phyloP scores from a whole-genome alignment of 2,329 filamentous ascomycete species.

The Chrysoporthe puriensis region DNA sequence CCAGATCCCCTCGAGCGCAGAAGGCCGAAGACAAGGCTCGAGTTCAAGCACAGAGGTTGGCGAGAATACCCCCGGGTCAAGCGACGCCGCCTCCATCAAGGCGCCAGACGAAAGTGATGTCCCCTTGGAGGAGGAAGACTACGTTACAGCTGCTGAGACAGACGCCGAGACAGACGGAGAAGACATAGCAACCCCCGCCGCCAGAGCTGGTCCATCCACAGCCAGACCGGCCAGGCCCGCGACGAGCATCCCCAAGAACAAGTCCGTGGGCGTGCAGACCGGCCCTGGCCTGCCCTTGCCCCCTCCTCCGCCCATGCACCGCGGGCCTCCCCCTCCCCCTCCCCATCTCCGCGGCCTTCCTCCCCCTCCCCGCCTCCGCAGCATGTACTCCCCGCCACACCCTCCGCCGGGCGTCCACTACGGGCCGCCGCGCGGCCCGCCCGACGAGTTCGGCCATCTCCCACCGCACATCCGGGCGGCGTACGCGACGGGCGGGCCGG shows the following conservation, averaged over 20 bases:
- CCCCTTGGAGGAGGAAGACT: slow-evolving; percentile 12
- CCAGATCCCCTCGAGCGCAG: slow-evolving; percentile 33
- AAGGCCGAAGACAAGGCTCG: slow-evolving; percentile 1
- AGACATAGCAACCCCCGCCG: slow-evolving; percentile 10
- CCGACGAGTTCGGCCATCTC: neutral
- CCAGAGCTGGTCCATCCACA: slow-evolving; percentile 1
- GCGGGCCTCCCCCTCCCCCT: neutral
- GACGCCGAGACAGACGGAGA: neutral
- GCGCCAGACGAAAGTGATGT: slow-evolving; percentile 6
- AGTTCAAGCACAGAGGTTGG: slow-evolving; percentile 27
- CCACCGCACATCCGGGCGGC: slow-evolving; percentile 15
- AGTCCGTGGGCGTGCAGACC: slow-evolving; percentile 26
- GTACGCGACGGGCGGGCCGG: neutral
- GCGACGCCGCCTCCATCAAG: slow-evolving; percentile 1
- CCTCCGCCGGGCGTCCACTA: slow-evolving; percentile 16
- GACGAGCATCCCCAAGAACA: neutral
- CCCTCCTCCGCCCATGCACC: neutral
- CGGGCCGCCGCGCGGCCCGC: slow-evolving; percentile 18
- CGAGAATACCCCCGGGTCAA: slow-evolving; percentile 30
- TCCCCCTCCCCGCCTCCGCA: neutral
- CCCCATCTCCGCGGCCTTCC: neutral
- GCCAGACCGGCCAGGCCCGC: neutral
- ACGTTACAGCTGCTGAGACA: slow-evolving; percentile 13
- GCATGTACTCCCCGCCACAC: slow-evolving; percentile 15
- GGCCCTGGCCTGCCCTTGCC: slow-evolving; percentile 10